Conservation (phyloP, 352 stramenopile genomes). For the Aphanomyces astaci region DNA sequence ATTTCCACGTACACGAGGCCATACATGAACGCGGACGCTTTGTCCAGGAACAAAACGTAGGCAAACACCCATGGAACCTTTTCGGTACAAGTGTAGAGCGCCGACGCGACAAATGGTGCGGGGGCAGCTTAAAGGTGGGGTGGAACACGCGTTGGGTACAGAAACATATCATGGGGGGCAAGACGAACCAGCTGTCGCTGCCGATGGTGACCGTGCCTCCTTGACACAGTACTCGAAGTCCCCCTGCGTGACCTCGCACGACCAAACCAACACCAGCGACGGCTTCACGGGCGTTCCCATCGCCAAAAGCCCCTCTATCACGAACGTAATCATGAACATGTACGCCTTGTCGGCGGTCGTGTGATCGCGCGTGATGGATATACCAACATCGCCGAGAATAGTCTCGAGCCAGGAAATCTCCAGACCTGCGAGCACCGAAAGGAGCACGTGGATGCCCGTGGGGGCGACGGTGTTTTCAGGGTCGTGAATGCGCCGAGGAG, state of each 20-base stretch:
- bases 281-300: neutral
- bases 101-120: neutral
- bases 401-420: constrained; percentile 16
- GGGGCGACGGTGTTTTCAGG: neutral
- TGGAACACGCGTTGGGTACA: neutral
- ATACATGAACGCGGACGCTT: constrained; percentile 18
- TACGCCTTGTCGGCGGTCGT: neutral
- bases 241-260: neutral
- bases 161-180: neutral
- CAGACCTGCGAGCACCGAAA: neutral
- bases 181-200: neutral
- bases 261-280: neutral
- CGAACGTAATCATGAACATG: neutral
- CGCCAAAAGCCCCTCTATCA: neutral
- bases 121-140: neutral
- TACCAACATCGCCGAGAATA: constrained; percentile 6
- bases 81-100: neutral
- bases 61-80: neutral
- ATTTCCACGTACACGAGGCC: neutral
- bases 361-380: constrained; percentile 1
- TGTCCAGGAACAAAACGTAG: constrained; percentile 8
- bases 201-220: constrained; percentile 8
- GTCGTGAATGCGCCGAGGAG: neutral
- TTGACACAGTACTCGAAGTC: constrained; percentile 7
- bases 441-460: neutral